Evolutionary conservation across 441 rosid genomes (phyloP), one percentile per base, ranked within the genome.

Genomic region (Pelargonium australe): DNA sequence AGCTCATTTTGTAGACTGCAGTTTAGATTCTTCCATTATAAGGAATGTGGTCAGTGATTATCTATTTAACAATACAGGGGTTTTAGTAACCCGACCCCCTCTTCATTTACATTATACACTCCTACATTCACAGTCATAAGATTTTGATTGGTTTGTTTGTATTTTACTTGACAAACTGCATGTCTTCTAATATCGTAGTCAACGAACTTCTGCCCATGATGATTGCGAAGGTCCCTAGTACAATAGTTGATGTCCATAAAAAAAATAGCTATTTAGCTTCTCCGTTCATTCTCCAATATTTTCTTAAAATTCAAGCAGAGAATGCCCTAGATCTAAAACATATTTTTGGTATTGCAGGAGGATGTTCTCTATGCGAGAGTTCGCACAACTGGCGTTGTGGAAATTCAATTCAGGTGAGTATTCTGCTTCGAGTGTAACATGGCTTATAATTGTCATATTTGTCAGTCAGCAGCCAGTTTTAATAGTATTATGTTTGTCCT

Each of bases 361-460:
- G 99, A 95, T 77, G 87, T 95, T 76, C 96, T 95, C 14, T 86
- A 86, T 81, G 97, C 99, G 10, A 86, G 99, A 85, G 90, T 95
- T 73, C 97, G 99, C 68, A 95, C 99, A 61, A 89, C 97, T 68
- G 99, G 99, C 73, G 97, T 95, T 11, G 96, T 95, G 65, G 96
- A 95, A 82, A 91, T 95, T 75, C 97, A 95, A 79, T 95, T 95
- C 95, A 95, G 97, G 99, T 95, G 83, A 83, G 72, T 64, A 68
- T 51, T 57, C 40, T 41, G 47, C 34, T 23, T 77, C 34, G 41
- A 7, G 4, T 64, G 55, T 57, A 51, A 51, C 58, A 6, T n/a
- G 58, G 37, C 37, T 34, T 34, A 4, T 4, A 34, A 34, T 14
- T 47, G 55, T 12, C 14, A 12, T 47, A 25, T 25, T 0, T 25